Evolutionary conservation across 305 asterid species (phyloP).

Genomic region (Andrographis paniculata): DNA sequence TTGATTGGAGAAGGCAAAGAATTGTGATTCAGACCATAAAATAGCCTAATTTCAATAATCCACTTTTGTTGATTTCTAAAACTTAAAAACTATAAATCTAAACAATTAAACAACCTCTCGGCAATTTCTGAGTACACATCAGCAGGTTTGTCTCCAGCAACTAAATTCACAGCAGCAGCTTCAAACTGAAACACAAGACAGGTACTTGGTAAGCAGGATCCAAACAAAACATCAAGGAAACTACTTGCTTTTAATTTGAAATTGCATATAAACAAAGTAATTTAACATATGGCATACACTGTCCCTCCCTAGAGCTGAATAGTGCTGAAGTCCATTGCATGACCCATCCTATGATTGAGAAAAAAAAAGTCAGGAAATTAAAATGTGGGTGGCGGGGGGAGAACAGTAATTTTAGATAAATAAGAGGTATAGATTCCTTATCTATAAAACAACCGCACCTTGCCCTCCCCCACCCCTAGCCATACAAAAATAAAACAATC

Average conservation of each 20-base stretch:
- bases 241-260: too few relatives aligned
- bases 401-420: constrained; percentile 2
- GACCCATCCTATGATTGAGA: constrained; percentile 71
- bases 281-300: constrained; percentile 70
- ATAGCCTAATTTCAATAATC: too few relatives aligned
- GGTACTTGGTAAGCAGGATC: too few relatives aligned
- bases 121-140: constrained; percentile 97
- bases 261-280: too few relatives aligned
- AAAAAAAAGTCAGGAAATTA: constrained; percentile 4
- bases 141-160: constrained; percentile 83
- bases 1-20: too few relatives aligned
- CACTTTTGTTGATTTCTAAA: background rate
- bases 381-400: background rate
- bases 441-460: background rate
- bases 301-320: constrained; percentile 91
- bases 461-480: too few relatives aligned
- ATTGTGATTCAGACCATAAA: too few relatives aligned
- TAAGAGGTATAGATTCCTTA: background rate
- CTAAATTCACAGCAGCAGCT: constrained; percentile 91
- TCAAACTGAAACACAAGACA: constrained; percentile 47
- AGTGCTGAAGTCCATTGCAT: constrained; percentile 95
- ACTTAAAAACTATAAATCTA: background rate
- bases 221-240: too few relatives aligned
- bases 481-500: too few relatives aligned
- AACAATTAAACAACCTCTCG: constrained; percentile 35